Evolutionary conservation across 495 filamentous ascomycete species (phyloP).

Genomic region (Neurospora sp.): DNA sequence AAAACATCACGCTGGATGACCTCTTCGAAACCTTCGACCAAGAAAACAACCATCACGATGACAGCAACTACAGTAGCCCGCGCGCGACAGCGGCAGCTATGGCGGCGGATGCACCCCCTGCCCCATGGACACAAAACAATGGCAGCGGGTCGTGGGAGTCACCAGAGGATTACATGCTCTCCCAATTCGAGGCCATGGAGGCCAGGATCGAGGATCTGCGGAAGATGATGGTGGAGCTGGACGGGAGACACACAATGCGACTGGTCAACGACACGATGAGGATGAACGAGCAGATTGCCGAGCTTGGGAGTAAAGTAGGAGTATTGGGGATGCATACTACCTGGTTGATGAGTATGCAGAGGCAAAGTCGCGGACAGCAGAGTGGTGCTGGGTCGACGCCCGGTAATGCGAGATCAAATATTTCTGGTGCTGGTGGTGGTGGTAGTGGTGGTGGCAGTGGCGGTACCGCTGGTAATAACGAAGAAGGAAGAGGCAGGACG

Average conservation of each 20-base stretch:
- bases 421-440: background rate
- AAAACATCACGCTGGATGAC: background rate
- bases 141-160: background rate
- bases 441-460: background rate
- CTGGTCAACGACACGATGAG: slow-evolving; percentile 40
- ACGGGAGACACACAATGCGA: slow-evolving; percentile 37
- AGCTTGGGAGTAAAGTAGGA: slow-evolving; percentile 40
- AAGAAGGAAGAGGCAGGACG: background rate
- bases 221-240: slow-evolving; percentile 34
- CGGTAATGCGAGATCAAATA: background rate
- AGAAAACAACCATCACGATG: slow-evolving; percentile 4
- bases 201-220: slow-evolving; percentile 34
- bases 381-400: background rate
- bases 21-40: background rate
- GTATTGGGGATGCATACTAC: slow-evolving; percentile 44
- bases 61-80: slow-evolving; percentile 4
- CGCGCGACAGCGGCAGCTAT: background rate
- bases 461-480: background rate
- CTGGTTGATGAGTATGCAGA: slow-evolving; percentile 40
- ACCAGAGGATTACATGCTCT: slow-evolving; percentile 30
- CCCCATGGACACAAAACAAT: background rate
- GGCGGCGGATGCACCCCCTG: slow-evolving; percentile 7
- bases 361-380: slow-evolving; percentile 15
- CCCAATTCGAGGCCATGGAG: slow-evolving; percentile 40
- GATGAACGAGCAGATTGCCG: slow-evolving; percentile 42